phyloP scores from a whole-genome alignment of 805 yeast species.

The Wickerhamiella bombiphila region DNA sequence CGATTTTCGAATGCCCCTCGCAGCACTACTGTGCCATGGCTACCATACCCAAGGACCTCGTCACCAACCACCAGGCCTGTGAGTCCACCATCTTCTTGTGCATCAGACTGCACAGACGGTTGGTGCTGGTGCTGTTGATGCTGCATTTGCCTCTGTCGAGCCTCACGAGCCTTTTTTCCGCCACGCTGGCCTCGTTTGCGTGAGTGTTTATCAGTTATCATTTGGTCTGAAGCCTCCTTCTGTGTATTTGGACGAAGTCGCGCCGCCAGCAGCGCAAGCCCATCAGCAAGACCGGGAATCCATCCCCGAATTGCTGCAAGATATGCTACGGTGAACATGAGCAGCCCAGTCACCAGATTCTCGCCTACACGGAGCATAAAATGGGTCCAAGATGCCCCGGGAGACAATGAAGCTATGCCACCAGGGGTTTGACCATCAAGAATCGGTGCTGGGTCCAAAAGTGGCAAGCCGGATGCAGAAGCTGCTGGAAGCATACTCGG shows the following conservation, averaged over 20 bases:
- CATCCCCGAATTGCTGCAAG: conserved; percentile 10
- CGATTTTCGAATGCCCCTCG: conserved; percentile 81
- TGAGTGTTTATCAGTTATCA: conserved; percentile 27
- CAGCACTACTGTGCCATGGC: conserved; percentile 91
- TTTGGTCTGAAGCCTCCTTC: neutral
- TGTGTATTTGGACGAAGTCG: neutral
- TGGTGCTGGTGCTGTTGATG: no score
- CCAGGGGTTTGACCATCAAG: neutral
- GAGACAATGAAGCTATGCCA: conserved; percentile 4
- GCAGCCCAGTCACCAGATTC: conserved; percentile 27
- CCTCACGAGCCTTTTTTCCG: conserved; percentile 39
- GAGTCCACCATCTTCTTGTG: neutral
- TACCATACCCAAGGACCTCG: conserved; percentile 80
- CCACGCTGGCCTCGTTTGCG: conserved; percentile 81
- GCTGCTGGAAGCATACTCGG: conserved; percentile 1
- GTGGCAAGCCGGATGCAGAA: neutral
- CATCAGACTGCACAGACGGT: no score
- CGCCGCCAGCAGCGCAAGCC: conserved; percentile 1
- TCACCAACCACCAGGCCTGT: conserved; percentile 37
- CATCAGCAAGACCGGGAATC: conserved; percentile 9
- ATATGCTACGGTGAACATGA: conserved; percentile 15
- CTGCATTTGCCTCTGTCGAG: conserved; percentile 3
- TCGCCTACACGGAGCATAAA: conserved; percentile 23
- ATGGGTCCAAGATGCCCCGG: conserved; percentile 12
- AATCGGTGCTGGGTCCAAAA: neutral